Evolutionary conservation across 495 filamentous ascomycete species (phyloP).

Genomic region (Daldinia decipiens): DNA sequence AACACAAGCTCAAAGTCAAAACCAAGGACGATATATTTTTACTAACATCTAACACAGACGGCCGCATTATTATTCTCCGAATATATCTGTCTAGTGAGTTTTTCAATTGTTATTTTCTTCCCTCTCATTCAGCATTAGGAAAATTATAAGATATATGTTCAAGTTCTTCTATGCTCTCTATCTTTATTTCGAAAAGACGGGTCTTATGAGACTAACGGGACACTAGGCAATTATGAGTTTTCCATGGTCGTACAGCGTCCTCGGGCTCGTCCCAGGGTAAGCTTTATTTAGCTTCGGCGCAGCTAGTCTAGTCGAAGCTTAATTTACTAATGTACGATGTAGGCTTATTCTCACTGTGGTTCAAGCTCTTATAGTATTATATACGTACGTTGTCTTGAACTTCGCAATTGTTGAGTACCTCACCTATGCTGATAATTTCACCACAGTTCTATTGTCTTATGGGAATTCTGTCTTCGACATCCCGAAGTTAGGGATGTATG

Average conservation of each 20-base stretch:
- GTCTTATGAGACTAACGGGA: conserved; percentile 25
- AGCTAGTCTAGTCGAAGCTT: conserved; percentile 8
- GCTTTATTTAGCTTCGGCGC: conserved; percentile 33
- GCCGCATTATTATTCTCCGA: conserved; percentile 88
- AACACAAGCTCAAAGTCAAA: conserved; percentile 10
- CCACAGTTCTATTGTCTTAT: conserved; percentile 73
- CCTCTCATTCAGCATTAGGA: too few relatives aligned
- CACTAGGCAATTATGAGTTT: conserved; percentile 86
- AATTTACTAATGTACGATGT: conserved; percentile 24
- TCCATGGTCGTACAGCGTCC: conserved; percentile 85
- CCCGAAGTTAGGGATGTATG: conserved; percentile 90
- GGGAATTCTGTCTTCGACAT: conserved; percentile 87
- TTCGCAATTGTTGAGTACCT: not conserved
- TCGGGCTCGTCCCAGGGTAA: conserved; percentile 84
- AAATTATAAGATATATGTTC: not conserved
- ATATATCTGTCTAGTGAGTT: conserved; percentile 79
- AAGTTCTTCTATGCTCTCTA: not conserved
- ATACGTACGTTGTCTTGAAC: conserved; percentile 62
- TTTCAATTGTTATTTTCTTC: not conserved
- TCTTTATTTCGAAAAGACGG: not conserved
- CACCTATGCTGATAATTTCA: conserved; percentile 3
- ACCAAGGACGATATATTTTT: conserved; percentile 20
- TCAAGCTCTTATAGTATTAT: conserved; percentile 77
- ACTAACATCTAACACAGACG: conserved; percentile 62
- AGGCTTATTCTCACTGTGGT: conserved; percentile 80